Evolutionary conservation across 2,329 filamentous ascomycete species (phyloP), one percentile per base, ranked within the genome.

Genomic region (Coniochaeta ligniaria): DNA sequence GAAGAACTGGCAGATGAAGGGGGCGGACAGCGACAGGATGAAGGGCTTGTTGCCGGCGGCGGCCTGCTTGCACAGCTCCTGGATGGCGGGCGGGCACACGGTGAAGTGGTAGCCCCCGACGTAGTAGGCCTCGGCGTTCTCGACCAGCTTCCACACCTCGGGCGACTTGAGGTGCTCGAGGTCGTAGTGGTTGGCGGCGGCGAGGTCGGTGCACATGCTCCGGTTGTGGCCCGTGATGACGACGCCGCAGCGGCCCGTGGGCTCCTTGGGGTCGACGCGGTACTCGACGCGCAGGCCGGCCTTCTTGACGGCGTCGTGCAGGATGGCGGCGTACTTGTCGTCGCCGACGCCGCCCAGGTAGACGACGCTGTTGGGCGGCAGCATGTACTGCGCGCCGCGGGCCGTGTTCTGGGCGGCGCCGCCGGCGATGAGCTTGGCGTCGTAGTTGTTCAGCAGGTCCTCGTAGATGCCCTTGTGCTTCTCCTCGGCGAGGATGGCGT

Each of bases 331-430:
- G 77, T 96, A 97, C 80, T 96, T 95, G 83, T 99, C 95, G 71
- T 94, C 88, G 67, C 95, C 95, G 61, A 96, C 92, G 72, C 93
- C 93, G 68, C 95, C 95, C 66, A 98, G 85, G 83, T 92, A 99
- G 74, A 96, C 86, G 71, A 96, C 92, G 65, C 90, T 94, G 81
- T 96, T 89, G 63, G 89, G 80, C 35, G 91, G 87, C 61, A 99
- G 91, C 66, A 98, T 87, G 83, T 99, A 99, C 86, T 95, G 91
- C 65, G 94, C 95, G 68, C 95, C 95, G 72, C 95, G 89, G 68
- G 95, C 94, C 59, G 92, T 96, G 85, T 99, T 99, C 80, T 99
- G 95, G 33, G 95, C 95, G 60, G 95, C 95, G 71, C 95, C 95
- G 66, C 95, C 95, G 60, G 95, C 92, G 73, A 98, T 95, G 74